Percentiles rank a stretch among this genome's conserved stretches.
Evolutionary conservation across 495 filamentous ascomycete species (phyloP).

Genomic region (Podospora conica): DNA sequence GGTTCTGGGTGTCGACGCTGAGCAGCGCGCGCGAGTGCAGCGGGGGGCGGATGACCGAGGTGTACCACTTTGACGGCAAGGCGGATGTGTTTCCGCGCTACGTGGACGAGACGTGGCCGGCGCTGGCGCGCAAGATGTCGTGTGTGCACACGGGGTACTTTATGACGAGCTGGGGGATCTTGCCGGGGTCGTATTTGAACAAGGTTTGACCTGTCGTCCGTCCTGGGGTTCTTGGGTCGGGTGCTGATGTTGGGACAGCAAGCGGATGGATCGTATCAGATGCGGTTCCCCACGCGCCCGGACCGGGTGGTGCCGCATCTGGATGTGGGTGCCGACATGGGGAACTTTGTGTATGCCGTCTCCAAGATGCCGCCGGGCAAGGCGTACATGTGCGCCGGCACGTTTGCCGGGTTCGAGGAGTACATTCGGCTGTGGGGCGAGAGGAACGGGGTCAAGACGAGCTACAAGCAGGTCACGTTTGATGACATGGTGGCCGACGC

Average conservation of each 20-base stretch:
- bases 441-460: slow-evolving; percentile 17
- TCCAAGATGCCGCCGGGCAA: slow-evolving; percentile 38
- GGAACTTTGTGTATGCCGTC: slow-evolving; percentile 40
- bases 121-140: slow-evolving; percentile 40
- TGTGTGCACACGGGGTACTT: slow-evolving; percentile 44
- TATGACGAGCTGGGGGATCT: slow-evolving; percentile 33
- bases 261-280: slow-evolving; percentile 31
- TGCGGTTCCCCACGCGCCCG: slow-evolving; percentile 32
- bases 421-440: slow-evolving; percentile 35
- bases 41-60: slow-evolving; percentile 31
- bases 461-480: slow-evolving; percentile 31
- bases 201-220: slow-evolving; percentile 17
- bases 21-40: slow-evolving; percentile 33
- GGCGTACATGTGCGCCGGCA: slow-evolving; percentile 36
- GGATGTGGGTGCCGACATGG: slow-evolving; percentile 35
- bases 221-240: too few relatives aligned
- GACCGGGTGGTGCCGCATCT: slow-evolving; percentile 32
- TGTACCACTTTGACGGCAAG: slow-evolving; percentile 42
- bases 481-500: slow-evolving; percentile 31
- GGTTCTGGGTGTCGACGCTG: slow-evolving; percentile 42
- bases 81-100: slow-evolving; percentile 38
- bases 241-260: slow-evolving; percentile 14
- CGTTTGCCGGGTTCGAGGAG: slow-evolving; percentile 23
- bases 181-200: slow-evolving; percentile 34
- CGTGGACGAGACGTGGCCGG: slow-evolving; percentile 32